These are phyloP conservation scores for Cryptococcus depauperatus DNA, from an alignment of 1,284 basidiomycete species.

Conservation along the genomic window DNA sequence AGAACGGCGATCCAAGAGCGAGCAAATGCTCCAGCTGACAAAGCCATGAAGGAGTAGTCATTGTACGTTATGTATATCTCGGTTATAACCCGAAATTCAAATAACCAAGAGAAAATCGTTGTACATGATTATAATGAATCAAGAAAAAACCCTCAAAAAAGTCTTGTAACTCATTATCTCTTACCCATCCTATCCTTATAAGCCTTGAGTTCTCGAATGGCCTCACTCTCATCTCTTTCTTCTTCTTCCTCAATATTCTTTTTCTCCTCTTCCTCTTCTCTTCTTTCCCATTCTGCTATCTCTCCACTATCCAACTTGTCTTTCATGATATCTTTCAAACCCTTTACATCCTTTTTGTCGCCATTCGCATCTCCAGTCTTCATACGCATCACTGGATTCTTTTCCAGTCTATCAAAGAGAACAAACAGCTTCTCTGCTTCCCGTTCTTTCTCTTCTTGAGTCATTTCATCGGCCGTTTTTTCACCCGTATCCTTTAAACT, in stretches of 20 bases:
- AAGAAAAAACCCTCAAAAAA: background rate
- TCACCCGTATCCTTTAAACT: constrained; percentile 11
- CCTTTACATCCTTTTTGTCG: constrained; percentile 23
- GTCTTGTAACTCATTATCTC: background rate
- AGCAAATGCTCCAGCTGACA: constrained; percentile 27
- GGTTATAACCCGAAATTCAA: background rate
- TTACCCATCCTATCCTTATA: constrained; percentile 29
- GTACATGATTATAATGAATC: no score
- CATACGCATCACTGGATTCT: constrained; percentile 47
- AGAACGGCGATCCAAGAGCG: constrained; percentile 38
- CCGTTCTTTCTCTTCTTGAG: constrained; percentile 79
- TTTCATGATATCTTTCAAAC: constrained; percentile 25
- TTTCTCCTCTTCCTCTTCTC: constrained; percentile 22
- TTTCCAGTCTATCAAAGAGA: constrained; percentile 77
- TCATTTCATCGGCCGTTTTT: constrained; percentile 54
- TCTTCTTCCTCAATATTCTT: constrained; percentile 21
- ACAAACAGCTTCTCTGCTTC: constrained; percentile 85
- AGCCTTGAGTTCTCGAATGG: constrained; percentile 31
- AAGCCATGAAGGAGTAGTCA: constrained; percentile 39
- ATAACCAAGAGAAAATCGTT: no score
- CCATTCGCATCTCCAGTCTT: constrained; percentile 49
- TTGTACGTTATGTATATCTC: background rate
- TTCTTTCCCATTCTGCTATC: constrained; percentile 15
- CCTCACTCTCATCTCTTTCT: constrained; percentile 37
- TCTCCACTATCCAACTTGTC: constrained; percentile 26